These are phyloP conservation scores for Pseudofabraea citricarpa DNA, from an alignment of 2,329 filamentous ascomycete genomes.

Conservation along the genomic window DNA sequence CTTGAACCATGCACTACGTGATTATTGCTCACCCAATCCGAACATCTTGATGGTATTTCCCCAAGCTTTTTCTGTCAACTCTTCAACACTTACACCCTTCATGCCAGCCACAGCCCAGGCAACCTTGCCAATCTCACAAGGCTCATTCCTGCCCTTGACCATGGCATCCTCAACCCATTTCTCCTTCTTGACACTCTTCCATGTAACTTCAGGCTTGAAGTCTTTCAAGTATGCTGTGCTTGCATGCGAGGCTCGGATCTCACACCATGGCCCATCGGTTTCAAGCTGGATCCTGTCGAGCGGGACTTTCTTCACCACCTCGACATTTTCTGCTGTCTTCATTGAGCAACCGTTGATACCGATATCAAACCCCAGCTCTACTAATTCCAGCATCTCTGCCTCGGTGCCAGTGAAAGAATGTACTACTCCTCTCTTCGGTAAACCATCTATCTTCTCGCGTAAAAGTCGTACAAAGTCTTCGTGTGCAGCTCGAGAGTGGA, in stretches of 20 bases:
- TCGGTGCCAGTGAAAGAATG: slow-evolving; percentile 91
- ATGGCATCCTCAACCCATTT: slow-evolving; percentile 83
- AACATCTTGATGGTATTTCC: slow-evolving; percentile 78
- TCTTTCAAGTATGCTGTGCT: slow-evolving; percentile 41
- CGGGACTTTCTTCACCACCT: slow-evolving; percentile 74
- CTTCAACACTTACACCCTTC: slow-evolving; percentile 73
- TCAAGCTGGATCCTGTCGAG: slow-evolving; percentile 85
- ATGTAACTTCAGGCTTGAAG: slow-evolving; percentile 50
- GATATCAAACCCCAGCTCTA: slow-evolving; percentile 78
- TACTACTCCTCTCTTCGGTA: slow-evolving; percentile 77
- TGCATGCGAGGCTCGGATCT: slow-evolving; percentile 85
- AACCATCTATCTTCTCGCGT: slow-evolving; percentile 53
- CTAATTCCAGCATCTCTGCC: slow-evolving; percentile 77
- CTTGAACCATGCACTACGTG: too few relatives aligned
- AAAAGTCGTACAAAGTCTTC: slow-evolving; percentile 76
- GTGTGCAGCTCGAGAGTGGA: slow-evolving; percentile 86
- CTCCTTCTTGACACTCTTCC: slow-evolving; percentile 90
- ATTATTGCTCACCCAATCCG: slow-evolving; percentile 50
- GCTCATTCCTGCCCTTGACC: slow-evolving; percentile 94
- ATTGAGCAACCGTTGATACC: slow-evolving; percentile 96
- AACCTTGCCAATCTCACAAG: slow-evolving; percentile 78
- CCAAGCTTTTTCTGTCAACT: slow-evolving; percentile 85
- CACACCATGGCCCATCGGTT: slow-evolving; percentile 97
- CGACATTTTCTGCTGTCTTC: slow-evolving; percentile 89
- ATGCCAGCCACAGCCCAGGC: slow-evolving; percentile 85